phyloP scores from a whole-genome alignment of 495 filamentous ascomycete genomes.

The Hypoxylon cercidicola region DNA sequence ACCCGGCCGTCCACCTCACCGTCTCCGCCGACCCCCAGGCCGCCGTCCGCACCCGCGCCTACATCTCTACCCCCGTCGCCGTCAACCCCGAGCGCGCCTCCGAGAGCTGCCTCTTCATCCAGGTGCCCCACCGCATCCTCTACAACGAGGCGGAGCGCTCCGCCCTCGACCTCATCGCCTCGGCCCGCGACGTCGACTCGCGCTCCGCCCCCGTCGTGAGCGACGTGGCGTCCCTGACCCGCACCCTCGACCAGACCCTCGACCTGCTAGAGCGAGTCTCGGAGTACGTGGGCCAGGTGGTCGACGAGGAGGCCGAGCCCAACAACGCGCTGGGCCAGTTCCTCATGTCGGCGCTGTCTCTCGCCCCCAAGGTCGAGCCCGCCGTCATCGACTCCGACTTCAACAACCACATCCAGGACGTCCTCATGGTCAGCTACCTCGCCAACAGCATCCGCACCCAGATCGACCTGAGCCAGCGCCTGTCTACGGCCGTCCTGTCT shows the following conservation, averaged over 20 bases:
- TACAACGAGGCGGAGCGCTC: conserved; percentile 91
- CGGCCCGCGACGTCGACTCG: conserved; percentile 81
- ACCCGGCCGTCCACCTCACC: conserved; percentile 95
- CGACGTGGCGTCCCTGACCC: conserved; percentile 88
- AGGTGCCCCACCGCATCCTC: conserved; percentile 87
- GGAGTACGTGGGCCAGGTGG: conserved; percentile 86
- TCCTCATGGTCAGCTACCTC: conserved; percentile 94
- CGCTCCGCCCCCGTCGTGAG: conserved; percentile 76
- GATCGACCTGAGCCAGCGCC: conserved; percentile 94
- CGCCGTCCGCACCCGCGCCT: too few relatives aligned
- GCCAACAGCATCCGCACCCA: conserved; percentile 99
- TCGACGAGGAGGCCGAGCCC: conserved; percentile 69
- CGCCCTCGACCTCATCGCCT: conserved; percentile 85
- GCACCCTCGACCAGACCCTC: conserved; percentile 83
- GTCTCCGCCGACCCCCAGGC: conserved; percentile 86
- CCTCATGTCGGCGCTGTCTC: conserved; percentile 86
- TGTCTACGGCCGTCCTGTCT: conserved; percentile 85
- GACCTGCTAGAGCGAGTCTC: conserved; percentile 89
- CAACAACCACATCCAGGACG: conserved; percentile 99
- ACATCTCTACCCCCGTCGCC: conserved; percentile 94
- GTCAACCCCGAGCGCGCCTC: conserved; percentile 93
- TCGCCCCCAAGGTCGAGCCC: conserved; percentile 92
- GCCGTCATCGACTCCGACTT: conserved; percentile 94
- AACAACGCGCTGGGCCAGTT: conserved; percentile 92
- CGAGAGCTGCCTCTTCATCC: conserved; percentile 95